Evolutionary conservation across 768 basidiomycete genomes (phyloP), one percentile per base, ranked within the genome.

Genomic region (Boletus sp.): DNA sequence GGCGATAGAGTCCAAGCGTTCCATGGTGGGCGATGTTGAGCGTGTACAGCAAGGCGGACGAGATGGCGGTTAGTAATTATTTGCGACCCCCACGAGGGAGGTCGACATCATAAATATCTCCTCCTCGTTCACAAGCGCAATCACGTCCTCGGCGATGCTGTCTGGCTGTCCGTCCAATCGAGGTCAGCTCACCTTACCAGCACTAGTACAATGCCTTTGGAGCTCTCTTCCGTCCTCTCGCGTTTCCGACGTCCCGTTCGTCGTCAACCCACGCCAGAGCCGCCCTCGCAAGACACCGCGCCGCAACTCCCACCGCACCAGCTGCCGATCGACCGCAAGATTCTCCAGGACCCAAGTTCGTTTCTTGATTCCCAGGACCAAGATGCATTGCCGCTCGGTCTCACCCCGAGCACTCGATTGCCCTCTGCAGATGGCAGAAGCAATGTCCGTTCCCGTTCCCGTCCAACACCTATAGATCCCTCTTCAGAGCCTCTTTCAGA

Each of bases 1-100:
- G 52, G 89, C 80, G 55, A 97, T 81, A 3, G 84, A 79, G 70
- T 92, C 90, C 56, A 93, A 72, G 65, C 83, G 85, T 65, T 94
- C 92, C 92, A 94, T 94, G 69, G 66, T 67, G 70, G 71, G 63
- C 67, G 59, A 55, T 35, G 61, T 54, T 36, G 52, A 47, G 42
- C 5, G 47, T 32, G 56, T 8, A 17, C 52, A 48, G 36, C 33
- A 39, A 1, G 29, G 50, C 5, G 10, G 30, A n/a, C n/a, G n/a
- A n/a, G n/a, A n/a, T n/a, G 11, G 12, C 15, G n/a, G 10, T 15
- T 24, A 11, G 12, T 5, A 8, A 49, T 28, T 30, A n/a, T 46
- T 42, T 39, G 52, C 42, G 64, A 71, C 71, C 71, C 71, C 69
- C 53, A 24, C 5, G 2, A 10, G 61, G 57, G 71, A 52, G 70